Percentiles rank a stretch among this genome's conserved stretches.
These are phyloP conservation scores for Aspergillus piperis DNA, from an alignment of 2,329 filamentous ascomycete species.

Conservation along the genomic window DNA sequence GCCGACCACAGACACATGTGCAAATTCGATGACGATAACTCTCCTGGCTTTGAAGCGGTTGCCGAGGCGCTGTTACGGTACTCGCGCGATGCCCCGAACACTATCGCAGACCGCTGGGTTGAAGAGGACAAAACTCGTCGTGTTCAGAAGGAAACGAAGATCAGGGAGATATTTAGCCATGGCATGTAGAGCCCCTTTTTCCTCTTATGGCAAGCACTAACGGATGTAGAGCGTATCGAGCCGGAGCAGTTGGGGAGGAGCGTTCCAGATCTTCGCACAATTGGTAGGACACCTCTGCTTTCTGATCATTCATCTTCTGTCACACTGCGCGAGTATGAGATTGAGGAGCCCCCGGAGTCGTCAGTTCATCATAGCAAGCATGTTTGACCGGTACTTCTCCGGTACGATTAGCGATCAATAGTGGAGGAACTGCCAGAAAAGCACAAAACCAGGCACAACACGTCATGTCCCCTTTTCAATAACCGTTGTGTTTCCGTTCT, in stretches of 20 bases:
- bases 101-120: constrained; percentile 61
- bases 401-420: background rate
- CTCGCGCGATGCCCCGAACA: constrained; percentile 54
- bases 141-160: constrained; percentile 39
- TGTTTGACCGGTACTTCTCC: constrained; percentile 13
- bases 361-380: constrained; percentile 10
- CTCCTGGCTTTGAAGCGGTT: constrained; percentile 65
- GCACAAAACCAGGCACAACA: background rate
- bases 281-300: constrained; percentile 40
- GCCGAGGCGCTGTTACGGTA: constrained; percentile 51
- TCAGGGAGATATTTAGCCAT: constrained; percentile 39
- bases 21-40: constrained; percentile 65
- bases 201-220: constrained; percentile 14
- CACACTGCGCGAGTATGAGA: constrained; percentile 39
- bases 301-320: constrained; percentile 29
- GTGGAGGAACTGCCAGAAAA: background rate
- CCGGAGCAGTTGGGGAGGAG: constrained; percentile 22
- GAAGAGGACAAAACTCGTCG: constrained; percentile 53
- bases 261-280: constrained; percentile 28
- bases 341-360: constrained; percentile 37
- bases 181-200: constrained; percentile 25
- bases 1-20: constrained; percentile 72
- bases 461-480: background rate
- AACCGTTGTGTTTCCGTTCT: too few species aligned
- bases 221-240: constrained; percentile 9